Evolutionary conservation across 768 basidiomycete genomes (phyloP), one percentile per base, ranked within the genome.

Genomic region (Xerocomellus dryophilus): DNA sequence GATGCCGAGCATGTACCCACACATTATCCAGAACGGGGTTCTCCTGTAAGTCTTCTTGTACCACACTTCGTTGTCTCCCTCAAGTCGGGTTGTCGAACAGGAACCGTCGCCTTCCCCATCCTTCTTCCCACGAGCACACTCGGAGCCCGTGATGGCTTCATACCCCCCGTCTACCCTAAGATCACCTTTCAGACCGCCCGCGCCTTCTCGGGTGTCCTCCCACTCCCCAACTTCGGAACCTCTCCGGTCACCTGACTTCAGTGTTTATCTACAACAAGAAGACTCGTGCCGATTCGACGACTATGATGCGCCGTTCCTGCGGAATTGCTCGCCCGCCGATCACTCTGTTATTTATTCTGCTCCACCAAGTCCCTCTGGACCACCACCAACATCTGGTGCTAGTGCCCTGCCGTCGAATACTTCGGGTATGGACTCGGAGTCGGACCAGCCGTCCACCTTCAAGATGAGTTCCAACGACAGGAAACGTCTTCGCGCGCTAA

Each of bases 401-500:
- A 61, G 60, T 38, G 54, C 47, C 31, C n/a, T 54, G 14, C 51
- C 52, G 4, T 64, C 65, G 17, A 58, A 58, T 27, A 27, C 63
- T 6, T 60, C 65, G 0, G 59, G 43, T 31, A 31, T 47, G 14
- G 51, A 58, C 2, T 62, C 64, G 4, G 60, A 61, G n/a, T 70
- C 60, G 18, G 62, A 61, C 40, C 50, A 56, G 20, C 42, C 58
- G 6, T 55, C 60, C 9, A 25, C 51, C 11, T 4, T 40, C 7
- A 51, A 53, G 42, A 63, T 73, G 61, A 67, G 21, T 43, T 57
- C 62, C 25, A 65, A 59, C 56, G 71, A 75, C 31, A 68, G 67
- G 47, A 76, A 71, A 61, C 60, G 66, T 29, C 47, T 72, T 29
- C 77, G 74, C 34, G 74, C 62, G 5, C 69, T 83, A 17, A 63